Base-by-base conservation (phyloP, 495 filamentous ascomycete genomes). In the Penicillium ochrochloron region DNA sequence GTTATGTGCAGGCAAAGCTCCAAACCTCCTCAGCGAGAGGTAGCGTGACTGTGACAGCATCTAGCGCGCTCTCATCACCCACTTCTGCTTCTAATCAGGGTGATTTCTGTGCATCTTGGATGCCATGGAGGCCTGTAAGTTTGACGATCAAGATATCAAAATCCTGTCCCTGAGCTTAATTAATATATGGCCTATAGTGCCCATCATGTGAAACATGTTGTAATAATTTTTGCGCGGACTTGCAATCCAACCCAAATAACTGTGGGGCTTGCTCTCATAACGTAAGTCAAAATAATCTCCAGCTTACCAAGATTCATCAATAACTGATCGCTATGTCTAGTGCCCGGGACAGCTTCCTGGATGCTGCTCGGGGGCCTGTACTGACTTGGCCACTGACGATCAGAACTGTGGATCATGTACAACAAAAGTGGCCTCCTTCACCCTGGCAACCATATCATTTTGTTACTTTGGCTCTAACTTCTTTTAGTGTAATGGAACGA, bases 351-450 rank as follows among this genome's bases (percentile, higher is more conserved):
- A 50, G 52, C 7, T 50, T 35, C 66, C 69, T 61, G 61, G 63
- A 35, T 71, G 66, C 56, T 71, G 69, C 31, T 48, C 62, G 37
- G 69, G 69, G 54, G 37, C 23, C 1, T 71, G 69, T 48, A 29
- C 37, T 11, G 69, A 69, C 60, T 25, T 69, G 19, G 57, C 42
- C 11, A 34, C 61, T 7, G 52, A 46, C 46, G 9, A 62, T 15
- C 53, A 34, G 19, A 33, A 58, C 39, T 71, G 69, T 14, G 69
- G 69, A 39, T 14, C 56, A 2, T 71, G 69, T 23, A 25, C 3
- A 31, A 37, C 33, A 34, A 37, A 0, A 31, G 52, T 55, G 10
- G 52, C 2, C 9, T 42, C 25, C 2, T 23, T 60, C 1, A 29
- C 15, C 25, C 12, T 21, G 1, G 14, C 12, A 14, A 48, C 23